Base-by-base conservation (phyloP, 2,329 filamentous ascomycete species). In the Arthrobotrys iridis region DNA sequence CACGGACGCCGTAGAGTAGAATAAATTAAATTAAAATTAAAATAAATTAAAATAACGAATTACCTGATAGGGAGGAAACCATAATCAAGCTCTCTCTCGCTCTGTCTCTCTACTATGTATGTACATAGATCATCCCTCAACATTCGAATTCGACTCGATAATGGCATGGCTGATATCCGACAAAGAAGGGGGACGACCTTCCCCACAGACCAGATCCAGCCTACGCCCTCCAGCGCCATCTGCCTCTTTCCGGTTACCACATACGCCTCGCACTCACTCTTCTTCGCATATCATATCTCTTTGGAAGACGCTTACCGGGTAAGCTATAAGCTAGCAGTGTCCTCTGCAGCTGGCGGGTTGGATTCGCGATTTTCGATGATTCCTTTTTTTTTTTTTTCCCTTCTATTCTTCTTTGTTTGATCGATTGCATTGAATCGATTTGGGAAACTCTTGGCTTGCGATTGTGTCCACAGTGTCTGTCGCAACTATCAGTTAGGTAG, bases 101-200 rank as follows among this genome's bases (percentile, higher is more conserved):
- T 4, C 28, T 33, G 10, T 33, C 10, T 5, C 28, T 10, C 28
- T 33, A 10, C n/a, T 33, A 33, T 33, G 28, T 33, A 40, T 40
- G 35, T 40, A 40, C n/a, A n/a, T 43, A 22, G 15, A 43, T 18
- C n/a, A 7, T 43, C 15, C n/a, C n/a, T n/a, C n/a, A n/a, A n/a
- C n/a, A n/a, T n/a, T n/a, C n/a, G n/a, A n/a, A n/a, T n/a, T n/a
- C 46, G 5, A 7, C 50, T 48, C 10, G 20, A 48, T 24, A 15
- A 5, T 7, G 15, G 28, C 13, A 66, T 24, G 62, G 63, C 35
- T 52, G 60, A 46, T 28, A 35, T 26, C 57, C 40, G 40, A 62
- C 37, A 45, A 20, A 60, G 15, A 33, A 8, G 20, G 20, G 64
- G 52, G 52, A 68, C 46, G 64, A 68, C 64, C 64, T 68, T 68